Conservation (phyloP, 306 rosid species). For the Canavalia gladiata region DNA sequence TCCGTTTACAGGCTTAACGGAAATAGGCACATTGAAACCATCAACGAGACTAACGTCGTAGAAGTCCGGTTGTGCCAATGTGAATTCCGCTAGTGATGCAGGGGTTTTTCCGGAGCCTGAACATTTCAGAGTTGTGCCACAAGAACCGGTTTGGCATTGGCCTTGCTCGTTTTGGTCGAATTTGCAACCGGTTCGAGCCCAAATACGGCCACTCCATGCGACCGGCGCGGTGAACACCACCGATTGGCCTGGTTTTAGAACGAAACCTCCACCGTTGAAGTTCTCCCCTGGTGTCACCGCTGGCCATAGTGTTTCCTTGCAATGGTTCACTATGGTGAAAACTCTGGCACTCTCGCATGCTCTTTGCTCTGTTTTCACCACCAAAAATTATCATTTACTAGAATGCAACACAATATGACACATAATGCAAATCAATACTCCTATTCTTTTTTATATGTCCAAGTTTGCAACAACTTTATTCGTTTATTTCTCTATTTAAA, state of each 20-base stretch:
- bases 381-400: neutral
- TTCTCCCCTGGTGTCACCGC: conserved; percentile 70
- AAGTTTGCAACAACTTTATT: too few species aligned
- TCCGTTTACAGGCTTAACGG: conserved; percentile 65
- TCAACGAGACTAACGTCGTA: conserved; percentile 95
- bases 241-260: conserved; percentile 72
- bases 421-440: too few species aligned
- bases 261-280: conserved; percentile 85
- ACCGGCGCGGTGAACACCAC: conserved; percentile 68
- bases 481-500: too few species aligned
- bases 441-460: too few species aligned
- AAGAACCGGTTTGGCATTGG: conserved; percentile 71
- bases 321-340: conserved; percentile 80
- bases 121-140: conserved; percentile 74
- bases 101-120: conserved; percentile 73
- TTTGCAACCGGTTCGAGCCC: conserved; percentile 95
- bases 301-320: conserved; percentile 92
- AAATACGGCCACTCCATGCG: conserved; percentile 84
- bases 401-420: too few species aligned
- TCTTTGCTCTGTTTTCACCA: conserved; percentile 57
- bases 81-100: conserved; percentile 85
- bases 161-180: conserved; percentile 74
- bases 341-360: conserved; percentile 67
- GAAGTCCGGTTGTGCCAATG: conserved; percentile 65
- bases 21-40: conserved; percentile 81